phyloP scores from a whole-genome alignment of 139 green algal genomes.

The Coccomyxa sp. region DNA sequence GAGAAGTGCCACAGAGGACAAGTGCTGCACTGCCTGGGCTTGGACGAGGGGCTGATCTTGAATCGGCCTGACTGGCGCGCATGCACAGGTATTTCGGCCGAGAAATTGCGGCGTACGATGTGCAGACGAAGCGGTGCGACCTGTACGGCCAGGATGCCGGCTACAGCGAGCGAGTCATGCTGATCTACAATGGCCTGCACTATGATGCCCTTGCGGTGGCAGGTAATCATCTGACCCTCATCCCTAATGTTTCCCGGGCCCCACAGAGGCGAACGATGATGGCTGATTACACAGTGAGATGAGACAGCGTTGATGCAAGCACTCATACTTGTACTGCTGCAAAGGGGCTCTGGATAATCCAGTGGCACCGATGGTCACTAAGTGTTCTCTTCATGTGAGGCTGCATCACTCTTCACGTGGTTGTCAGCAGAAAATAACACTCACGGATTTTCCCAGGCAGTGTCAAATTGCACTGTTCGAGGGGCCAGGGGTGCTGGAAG shows the following conservation, averaged over 20 bases:
- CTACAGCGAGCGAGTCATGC: conserved; percentile 47
- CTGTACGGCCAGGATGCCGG: conserved; percentile 70
- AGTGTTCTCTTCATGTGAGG: too few relatives aligned
- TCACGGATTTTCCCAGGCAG: background rate
- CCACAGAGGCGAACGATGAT: background rate
- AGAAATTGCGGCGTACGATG: conserved; percentile 93
- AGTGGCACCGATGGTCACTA: too few relatives aligned
- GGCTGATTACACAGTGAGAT: too few relatives aligned
- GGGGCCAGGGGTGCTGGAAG: too few relatives aligned
- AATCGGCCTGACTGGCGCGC: too few relatives aligned
- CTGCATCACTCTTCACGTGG: background rate
- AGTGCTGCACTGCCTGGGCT: too few relatives aligned
- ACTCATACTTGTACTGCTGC: too few relatives aligned
- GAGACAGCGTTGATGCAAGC: too few relatives aligned
- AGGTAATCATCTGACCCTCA: conserved; percentile 14
- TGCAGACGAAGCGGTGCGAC: conserved; percentile 76
- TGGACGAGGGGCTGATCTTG: too few relatives aligned
- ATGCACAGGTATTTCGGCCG: conserved; percentile 41
- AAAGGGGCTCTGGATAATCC: too few relatives aligned
- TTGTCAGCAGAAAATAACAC: background rate
- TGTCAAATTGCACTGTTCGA: background rate
- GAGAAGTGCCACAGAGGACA: too few relatives aligned
- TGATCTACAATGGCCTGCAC: conserved; percentile 76
- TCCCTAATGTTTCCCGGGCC: too few relatives aligned
- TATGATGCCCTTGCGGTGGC: conserved; percentile 71